phyloP scores from a whole-genome alignment of 164 flowering plant genomes.

The Vitis amurensis region DNA sequence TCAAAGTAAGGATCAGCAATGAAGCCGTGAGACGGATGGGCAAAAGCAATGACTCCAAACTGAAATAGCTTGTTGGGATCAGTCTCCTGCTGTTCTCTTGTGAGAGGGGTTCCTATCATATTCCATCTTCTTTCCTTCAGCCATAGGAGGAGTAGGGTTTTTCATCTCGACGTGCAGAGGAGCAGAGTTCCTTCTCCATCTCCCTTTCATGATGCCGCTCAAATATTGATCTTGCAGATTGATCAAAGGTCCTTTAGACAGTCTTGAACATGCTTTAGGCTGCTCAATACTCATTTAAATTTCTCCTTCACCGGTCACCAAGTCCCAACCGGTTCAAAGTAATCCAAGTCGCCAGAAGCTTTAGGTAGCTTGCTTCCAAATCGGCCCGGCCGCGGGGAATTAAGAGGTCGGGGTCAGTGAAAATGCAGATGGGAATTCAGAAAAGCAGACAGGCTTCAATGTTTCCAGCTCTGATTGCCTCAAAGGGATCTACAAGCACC shows the following conservation, averaged over 20 bases:
- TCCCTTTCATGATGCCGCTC: conserved; percentile 24
- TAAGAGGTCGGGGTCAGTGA: too few species aligned
- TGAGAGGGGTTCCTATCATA: conserved; percentile 14
- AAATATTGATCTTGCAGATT: conserved; percentile 14
- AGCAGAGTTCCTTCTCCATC: conserved; percentile 6
- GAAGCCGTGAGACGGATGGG: conserved; percentile 65
- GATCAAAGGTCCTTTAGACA: conserved; percentile 10
- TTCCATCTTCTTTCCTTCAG: conserved; percentile 18
- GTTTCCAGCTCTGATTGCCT: neutral
- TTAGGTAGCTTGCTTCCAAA: too few species aligned
- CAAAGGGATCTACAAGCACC: too few species aligned
- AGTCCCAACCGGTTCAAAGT: too few species aligned
- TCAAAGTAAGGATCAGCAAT: conserved; percentile 67
- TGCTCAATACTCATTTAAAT: conserved; percentile 25
- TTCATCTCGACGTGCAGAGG: too few species aligned
- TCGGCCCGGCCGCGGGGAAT: too few species aligned
- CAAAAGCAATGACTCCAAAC: conserved; percentile 58
- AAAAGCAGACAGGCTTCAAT: neutral
- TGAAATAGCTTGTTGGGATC: conserved; percentile 47
- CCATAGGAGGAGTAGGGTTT: neutral
- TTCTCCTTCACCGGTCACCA: neutral
- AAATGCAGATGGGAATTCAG: neutral
- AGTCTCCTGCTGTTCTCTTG: conserved; percentile 28
- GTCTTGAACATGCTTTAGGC: conserved; percentile 13
- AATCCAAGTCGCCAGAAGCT: too few species aligned